Base-by-base conservation (phyloP, 2,329 filamentous ascomycete genomes). In the Sclerotinia nivalis region DNA sequence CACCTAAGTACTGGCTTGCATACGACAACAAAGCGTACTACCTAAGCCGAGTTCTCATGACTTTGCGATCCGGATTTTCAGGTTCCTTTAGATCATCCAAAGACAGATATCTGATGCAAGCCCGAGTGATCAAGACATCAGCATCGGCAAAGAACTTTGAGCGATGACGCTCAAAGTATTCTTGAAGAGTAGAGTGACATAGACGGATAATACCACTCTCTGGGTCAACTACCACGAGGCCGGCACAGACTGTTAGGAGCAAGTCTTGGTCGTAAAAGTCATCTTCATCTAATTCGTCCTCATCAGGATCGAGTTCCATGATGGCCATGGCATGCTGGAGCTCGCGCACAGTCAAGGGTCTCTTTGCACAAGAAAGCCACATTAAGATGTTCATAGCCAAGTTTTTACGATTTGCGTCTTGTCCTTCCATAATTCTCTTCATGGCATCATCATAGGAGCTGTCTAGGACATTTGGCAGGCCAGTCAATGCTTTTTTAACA, bases 271-370 rank as follows among this genome's bases (percentile, higher is more conserved):
- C 68, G 13, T 66, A 54, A 31, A 74, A 28, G 18, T 69, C 61
- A 3, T 82, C 78, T 58, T 78, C 55, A 13, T 70, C 58, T 15
- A 70, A 34, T 34, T 69, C 69, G 10, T 22, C 40, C 20, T 66
- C 52, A 8, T 83, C 79, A 22, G 83, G 58, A 0, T 74, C 70
- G 0, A 72, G 78, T 0, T 65, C 1, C 47, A 82, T 78, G 0
- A 82, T 75, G 0, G 81, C 82, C 15, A 86, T 76, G 0, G 83
- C 83, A 72, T 84, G 78, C 59, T 79, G 78, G 2, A 85, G 75
- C 70, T 85, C 82, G 0, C 40, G 0, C 0, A 70, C 73, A 0
- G 71, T 78, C 0, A 85, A 69, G 0, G 74, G 79, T 47, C 78
- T 77, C 52, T 74, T 78, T 0, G 82, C 77, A 55, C 71, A 82